These are phyloP conservation scores for Salvia hispanica DNA, from an alignment of 257 asterid species.

Conservation along the genomic window DNA sequence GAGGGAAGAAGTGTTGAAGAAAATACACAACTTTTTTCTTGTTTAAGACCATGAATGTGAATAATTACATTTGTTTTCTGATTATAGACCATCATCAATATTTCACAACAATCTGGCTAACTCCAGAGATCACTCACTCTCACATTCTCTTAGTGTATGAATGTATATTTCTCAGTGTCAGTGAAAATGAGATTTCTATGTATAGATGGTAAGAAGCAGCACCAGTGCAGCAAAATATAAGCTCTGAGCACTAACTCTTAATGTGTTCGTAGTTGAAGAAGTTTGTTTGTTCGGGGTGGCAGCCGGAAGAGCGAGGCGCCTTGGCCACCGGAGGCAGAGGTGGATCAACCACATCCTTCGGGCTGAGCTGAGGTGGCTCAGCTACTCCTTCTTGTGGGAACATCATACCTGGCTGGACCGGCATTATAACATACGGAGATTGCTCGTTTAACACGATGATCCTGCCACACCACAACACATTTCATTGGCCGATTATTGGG, in stretches of 20 bases:
- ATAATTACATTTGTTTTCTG: background rate
- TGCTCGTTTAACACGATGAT: slow-evolving; percentile 40
- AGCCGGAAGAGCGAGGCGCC: background rate
- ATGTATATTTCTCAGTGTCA: background rate
- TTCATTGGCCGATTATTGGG: background rate
- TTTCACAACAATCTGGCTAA: background rate
- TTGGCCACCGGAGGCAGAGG: slow-evolving; percentile 51
- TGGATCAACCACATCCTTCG: slow-evolving; percentile 48
- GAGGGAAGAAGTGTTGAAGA: too few relatives aligned
- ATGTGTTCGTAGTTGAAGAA: slow-evolving; percentile 29
- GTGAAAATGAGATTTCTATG: slow-evolving; percentile 20
- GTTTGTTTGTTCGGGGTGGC: background rate
- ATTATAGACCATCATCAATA: background rate
- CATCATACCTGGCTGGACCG: slow-evolving; percentile 43
- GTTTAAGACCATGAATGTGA: slow-evolving; percentile 20
- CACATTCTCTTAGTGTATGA: too few relatives aligned
- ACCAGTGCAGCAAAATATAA: slow-evolving; percentile 30
- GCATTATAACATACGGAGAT: slow-evolving; percentile 31
- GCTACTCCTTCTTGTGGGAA: slow-evolving; percentile 36
- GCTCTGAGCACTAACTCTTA: slow-evolving; percentile 7
- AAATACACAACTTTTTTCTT: slow-evolving; percentile 5
- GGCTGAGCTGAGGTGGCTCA: slow-evolving; percentile 48
- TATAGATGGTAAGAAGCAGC: slow-evolving; percentile 31
- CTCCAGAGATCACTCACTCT: too few relatives aligned
- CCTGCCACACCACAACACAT: slow-evolving; percentile 30